Conservation (phyloP, 345 rosid species). For the Geranium brycei region DNA sequence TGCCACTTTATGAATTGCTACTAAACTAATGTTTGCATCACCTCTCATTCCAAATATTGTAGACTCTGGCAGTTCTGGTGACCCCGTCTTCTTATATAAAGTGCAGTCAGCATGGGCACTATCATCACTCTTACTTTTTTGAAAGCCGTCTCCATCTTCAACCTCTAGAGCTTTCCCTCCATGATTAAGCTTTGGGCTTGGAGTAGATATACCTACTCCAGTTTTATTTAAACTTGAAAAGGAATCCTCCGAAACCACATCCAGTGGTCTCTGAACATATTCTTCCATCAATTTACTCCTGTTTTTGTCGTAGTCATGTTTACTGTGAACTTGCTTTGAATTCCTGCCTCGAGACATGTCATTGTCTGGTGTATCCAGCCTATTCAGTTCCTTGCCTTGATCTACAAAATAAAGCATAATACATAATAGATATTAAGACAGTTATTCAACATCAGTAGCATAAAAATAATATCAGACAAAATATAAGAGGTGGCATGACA, state of each 20-base stretch:
- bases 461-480: no score
- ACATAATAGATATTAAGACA: background rate
- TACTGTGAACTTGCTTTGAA: background rate
- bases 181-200: constrained; percentile 5
- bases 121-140: constrained; percentile 15
- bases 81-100: constrained; percentile 11
- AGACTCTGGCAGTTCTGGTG: constrained; percentile 12
- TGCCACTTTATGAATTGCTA: constrained; percentile 11
- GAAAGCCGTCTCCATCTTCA: constrained; percentile 11
- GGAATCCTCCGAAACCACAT: background rate
- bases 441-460: background rate
- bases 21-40: constrained; percentile 15
- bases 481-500: background rate
- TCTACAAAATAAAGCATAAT: constrained; percentile 7
- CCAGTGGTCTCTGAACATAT: background rate
- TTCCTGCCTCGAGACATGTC: background rate
- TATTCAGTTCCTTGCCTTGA: constrained; percentile 7
- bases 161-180: constrained; percentile 1
- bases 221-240: background rate
- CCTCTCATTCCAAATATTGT: background rate
- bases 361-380: background rate
- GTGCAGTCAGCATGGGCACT: constrained; percentile 5
- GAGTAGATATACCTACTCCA: background rate
- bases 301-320: background rate
- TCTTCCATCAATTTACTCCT: background rate